Evolutionary conservation across 1,284 basidiomycete species (phyloP), one percentile per base, ranked within the genome.

Genomic region (Pseudozyma sp.): DNA sequence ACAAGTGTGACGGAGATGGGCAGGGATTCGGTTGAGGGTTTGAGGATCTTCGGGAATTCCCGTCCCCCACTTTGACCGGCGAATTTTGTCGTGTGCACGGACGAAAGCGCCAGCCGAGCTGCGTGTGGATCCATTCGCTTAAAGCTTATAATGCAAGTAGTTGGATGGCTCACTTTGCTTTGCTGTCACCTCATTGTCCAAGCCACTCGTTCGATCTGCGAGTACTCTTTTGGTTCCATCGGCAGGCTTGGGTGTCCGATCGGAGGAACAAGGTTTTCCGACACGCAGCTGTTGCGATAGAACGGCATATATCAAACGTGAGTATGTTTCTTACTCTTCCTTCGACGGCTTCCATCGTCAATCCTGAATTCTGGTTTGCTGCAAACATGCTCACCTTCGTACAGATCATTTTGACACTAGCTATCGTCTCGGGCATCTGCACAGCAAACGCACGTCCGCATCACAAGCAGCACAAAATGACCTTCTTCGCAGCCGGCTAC

Each of bases 401-500:
- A 1, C 35, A 10, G 0, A 2, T 17, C 6, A 11, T 35, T 16
- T 13, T 46, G 19, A 19, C 55, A 6, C 42, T 55, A 4, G 56
- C 43, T 11, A 6, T 45, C 6, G 35, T 50, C 17, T 42, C 60
- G 3, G 17, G 37, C 16, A 19, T 35, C 1, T 33, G 37, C 17
- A 19, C 40, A 7, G 30, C 19, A 7, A 51, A 11, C 17, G 9
- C 40, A 17, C 44, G 2, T 14, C 33, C 14, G 10, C 34, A 6
- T n/a, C n/a, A 19, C 14, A 8, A 4, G 8, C 50, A 31, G 8
- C 50, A 31, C 54, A 62, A 34, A 1, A 68, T 69, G 62, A 60
- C 54, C 10, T 44, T 74, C 19, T 62, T 74, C 45, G 56, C 59
- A 8, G 67, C 71, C 0, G 67, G 62, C 3, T 74, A 69, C 45